These are phyloP conservation scores for Paramyrothecium roridum DNA, from an alignment of 2,329 filamentous ascomycete species.

Conservation along the genomic window DNA sequence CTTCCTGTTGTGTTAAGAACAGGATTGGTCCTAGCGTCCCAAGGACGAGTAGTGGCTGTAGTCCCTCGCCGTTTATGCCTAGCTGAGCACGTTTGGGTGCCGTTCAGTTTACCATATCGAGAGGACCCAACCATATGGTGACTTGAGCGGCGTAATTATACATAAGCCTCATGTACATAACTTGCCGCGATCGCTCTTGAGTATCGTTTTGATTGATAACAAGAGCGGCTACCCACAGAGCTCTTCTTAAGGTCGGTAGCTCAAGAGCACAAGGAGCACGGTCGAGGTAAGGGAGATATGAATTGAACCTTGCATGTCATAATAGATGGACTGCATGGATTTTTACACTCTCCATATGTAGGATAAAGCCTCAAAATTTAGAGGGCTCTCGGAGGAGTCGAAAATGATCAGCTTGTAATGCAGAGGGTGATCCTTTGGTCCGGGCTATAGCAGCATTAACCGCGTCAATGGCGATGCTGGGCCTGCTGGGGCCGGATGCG, in stretches of 20 bases:
- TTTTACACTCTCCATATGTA: not conserved
- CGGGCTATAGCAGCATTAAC: not conserved
- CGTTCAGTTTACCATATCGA: not conserved
- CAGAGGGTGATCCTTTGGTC: not conserved
- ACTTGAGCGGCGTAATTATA: not conserved
- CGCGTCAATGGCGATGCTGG: not conserved
- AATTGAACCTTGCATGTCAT: not conserved
- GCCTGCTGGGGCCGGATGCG: not conserved
- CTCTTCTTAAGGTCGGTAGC: not conserved
- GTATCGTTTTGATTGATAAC: not conserved
- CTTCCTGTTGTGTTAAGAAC: not conserved
- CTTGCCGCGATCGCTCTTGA: not conserved
- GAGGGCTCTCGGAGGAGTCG: not conserved
- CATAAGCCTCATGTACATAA: not conserved
- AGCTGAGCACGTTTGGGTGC: not conserved
- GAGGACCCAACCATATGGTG: not conserved
- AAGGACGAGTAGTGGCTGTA: not conserved
- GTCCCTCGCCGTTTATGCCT: not conserved
- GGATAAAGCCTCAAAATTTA: not conserved
- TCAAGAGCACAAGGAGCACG: not conserved
- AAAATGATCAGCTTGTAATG: not conserved
- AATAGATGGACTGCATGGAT: not conserved
- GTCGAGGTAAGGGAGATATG: not conserved
- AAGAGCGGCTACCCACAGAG: not conserved
- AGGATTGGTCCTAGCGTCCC: not conserved